Base-by-base conservation (phyloP, 768 basidiomycete genomes). In the Kwoniella newhampshirensis region DNA sequence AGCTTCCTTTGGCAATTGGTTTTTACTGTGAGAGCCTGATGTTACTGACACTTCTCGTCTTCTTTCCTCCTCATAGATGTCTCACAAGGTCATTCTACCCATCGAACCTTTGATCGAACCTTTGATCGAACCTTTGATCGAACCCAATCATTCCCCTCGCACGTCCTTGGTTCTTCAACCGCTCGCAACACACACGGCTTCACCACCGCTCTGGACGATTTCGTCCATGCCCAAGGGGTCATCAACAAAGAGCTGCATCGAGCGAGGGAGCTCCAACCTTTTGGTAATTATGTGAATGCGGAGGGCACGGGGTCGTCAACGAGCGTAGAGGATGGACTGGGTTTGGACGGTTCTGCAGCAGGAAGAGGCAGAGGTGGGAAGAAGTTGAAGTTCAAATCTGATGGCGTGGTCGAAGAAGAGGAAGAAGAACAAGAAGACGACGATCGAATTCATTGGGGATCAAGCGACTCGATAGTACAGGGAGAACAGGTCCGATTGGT, bases 321-420 rank as follows among this genome's bases (percentile, higher is more conserved):
- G 48, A 28, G 15, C 12, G 18, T 28, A 9, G 48, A 15, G 6
- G 37, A 44, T n/a, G 48, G 36, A 37, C 32, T 25, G 30, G 35
- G 43, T 26, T 36, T 51, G 20, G 61, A 62, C 55, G 51, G 47
- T 51, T 45, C 20, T 25, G 21, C 25, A 51, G 28, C 20, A 8
- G 18, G 28, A 26, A 4, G 18, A 15, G 17, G 46, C 53, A 49
- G 53, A 17, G 17, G 23, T 9, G 41, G 42, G 17, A 42, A 51
- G 23, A 28, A 50, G 18, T 30, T 59, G 51, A 48, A 40, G 30
- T 65, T 64, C 51, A 52, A 51, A 8, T 45, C 25, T 26, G 43
- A 63, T 44, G 66, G 60, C 1, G 62, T 64, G 50, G 60, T 66
- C 18, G 53, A 54, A 27, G 59, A 61, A 26, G 54, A 47, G 37